Evolutionary conservation across 306 rosid species (phyloP), one percentile per base, ranked within the genome.

Genomic region (Luffa aegyptiaca): DNA sequence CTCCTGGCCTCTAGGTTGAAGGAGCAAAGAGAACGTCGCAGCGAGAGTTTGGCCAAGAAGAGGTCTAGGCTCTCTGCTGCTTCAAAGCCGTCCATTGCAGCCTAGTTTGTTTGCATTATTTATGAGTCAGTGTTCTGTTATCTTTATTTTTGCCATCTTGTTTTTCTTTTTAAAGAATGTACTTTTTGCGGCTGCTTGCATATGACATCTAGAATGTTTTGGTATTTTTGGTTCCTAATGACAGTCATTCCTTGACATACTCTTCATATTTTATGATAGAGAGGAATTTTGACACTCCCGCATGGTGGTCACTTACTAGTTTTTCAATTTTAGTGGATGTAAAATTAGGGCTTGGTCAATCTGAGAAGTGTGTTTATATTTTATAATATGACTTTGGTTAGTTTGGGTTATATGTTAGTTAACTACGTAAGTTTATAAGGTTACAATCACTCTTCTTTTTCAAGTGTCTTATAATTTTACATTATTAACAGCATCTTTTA

Each of bases 21-120:
- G 88, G 92, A 88, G 84, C 92, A 88, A 57, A 88, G 92, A 75
- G 92, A 88, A 0, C 89, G 92, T 5, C 86, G 92, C 10, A 88
- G 92, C 3, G 92, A 88, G 83, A 88, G 92, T 52, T 81, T 88
- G 76, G 92, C 92, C 57, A 88, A 88, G 90, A 88, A 86, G 80
- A 88, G 92, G 81, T 88, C 90, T 39, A 84, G 90, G 84, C 92
- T 88, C 11, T 88, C 92, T 59, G 82, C 90, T 35, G 90, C 92
- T 1, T 80, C 91, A 45, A 88, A 86, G 84, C 90, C 92, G 26
- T 84, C 91, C 17, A 10, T 81, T 65, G 82, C 78, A 3, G 89
- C 91, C 59, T 88, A 88, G 49, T 42, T 21, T 2, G 5, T 26
- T 31, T 26, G 8, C 13, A 36, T 52, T 51, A 75, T 53, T 35